Percentiles rank a stretch among this genome's conserved stretches.
These are phyloP conservation scores for Ophiostoma sp. DNA, from an alignment of 2,329 filamentous ascomycete genomes.

Conservation along the genomic window DNA sequence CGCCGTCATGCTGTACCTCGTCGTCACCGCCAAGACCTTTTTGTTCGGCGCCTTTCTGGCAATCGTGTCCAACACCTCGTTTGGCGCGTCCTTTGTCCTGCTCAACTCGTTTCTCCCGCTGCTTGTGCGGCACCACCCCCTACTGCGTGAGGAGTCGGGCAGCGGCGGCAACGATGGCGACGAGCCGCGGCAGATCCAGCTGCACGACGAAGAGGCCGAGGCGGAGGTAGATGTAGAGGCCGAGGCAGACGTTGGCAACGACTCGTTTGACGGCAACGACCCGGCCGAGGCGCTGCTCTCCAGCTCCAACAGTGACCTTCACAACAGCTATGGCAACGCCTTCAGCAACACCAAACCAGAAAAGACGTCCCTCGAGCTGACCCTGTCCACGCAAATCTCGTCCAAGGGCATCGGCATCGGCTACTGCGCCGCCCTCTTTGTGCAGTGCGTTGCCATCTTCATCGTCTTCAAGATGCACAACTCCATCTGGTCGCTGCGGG, in stretches of 20 bases:
- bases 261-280: constrained; percentile 34
- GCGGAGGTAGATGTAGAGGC: constrained; percentile 27
- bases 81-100: constrained; percentile 90
- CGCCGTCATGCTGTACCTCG: constrained; percentile 83
- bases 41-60: constrained; percentile 76
- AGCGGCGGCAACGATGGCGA: constrained; percentile 23
- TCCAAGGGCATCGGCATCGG: constrained; percentile 90
- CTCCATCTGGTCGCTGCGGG: constrained; percentile 75
- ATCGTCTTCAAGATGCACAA: constrained; percentile 69
- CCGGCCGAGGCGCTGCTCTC: constrained; percentile 47
- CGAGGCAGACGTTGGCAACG: constrained; percentile 25
- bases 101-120: constrained; percentile 92
- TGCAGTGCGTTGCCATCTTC: constrained; percentile 76
- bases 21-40: constrained; percentile 69
- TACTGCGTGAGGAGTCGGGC: constrained; percentile 30
- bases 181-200: constrained; percentile 31
- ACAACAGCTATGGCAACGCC: too few species aligned
- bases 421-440: constrained; percentile 77
- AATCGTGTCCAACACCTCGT: constrained; percentile 87
- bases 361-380: constrained; percentile 61
- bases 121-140: constrained; percentile 78
- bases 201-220: constrained; percentile 35
- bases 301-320: not conserved
- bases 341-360: constrained; percentile 31
- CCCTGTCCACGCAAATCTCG: constrained; percentile 83